phyloP scores from a whole-genome alignment of 768 basidiomycete genomes.

The Pulveroboletus ravenelii region DNA sequence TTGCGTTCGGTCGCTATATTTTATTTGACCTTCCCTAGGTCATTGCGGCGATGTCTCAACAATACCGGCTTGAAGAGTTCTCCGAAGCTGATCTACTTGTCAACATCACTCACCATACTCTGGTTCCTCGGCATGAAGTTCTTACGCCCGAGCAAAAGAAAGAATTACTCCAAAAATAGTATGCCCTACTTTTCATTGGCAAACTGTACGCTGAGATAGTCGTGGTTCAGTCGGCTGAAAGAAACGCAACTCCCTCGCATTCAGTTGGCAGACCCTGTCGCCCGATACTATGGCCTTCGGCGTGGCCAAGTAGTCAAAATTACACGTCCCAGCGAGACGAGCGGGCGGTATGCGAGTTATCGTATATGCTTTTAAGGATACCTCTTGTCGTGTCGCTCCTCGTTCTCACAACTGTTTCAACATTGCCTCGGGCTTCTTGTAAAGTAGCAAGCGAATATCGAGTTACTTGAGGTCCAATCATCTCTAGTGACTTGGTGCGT shows the following conservation, averaged over 20 bases:
- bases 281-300: slow-evolving; percentile 93
- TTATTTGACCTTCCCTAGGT: slow-evolving; percentile 50
- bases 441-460: slow-evolving; percentile 10
- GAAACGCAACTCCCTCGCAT: slow-evolving; percentile 98
- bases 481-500: background rate
- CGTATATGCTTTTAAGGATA: slow-evolving; percentile 73
- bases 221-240: slow-evolving; percentile 73
- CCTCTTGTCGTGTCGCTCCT: background rate
- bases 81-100: slow-evolving; percentile 94
- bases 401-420: slow-evolving; percentile 1
- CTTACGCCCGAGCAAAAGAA: slow-evolving; percentile 84
- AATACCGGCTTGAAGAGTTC: slow-evolving; percentile 92
- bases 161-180: slow-evolving; percentile 88
- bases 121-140: slow-evolving; percentile 92
- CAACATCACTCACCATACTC: slow-evolving; percentile 93
- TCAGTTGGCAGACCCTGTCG: slow-evolving; percentile 94
- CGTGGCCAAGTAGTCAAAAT: slow-evolving; percentile 99
- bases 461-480: slow-evolving; percentile 2
- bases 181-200: slow-evolving; percentile 33
- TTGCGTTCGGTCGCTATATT: background rate
- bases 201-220: slow-evolving; percentile 8
- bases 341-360: slow-evolving; percentile 89
- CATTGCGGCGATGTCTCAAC: slow-evolving; percentile 81
- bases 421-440: slow-evolving; percentile 9
- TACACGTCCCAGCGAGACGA: slow-evolving; percentile 93